Evolutionary conservation across 306 rosid genomes (phyloP), one percentile per base, ranked within the genome.

Genomic region (Prinsepia uniflora): DNA sequence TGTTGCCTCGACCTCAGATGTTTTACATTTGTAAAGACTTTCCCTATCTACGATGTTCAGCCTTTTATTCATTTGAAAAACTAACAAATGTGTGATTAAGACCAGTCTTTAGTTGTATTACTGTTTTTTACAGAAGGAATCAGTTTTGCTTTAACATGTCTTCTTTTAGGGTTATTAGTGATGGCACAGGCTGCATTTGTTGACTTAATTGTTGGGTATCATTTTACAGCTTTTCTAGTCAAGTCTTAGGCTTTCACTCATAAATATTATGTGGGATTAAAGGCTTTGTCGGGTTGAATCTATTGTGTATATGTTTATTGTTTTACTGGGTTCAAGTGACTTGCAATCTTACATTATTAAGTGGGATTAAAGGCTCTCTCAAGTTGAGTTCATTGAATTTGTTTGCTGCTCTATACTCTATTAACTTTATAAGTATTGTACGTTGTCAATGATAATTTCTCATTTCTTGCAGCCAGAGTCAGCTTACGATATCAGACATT

Each of bases 401-500:
- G 22, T 66, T 63, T 71, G 68, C 50, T 68, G 57, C 63, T 72
- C 8, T 65, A 63, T 4, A 11, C 54, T 48, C 55, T 80, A 15
- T 8, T 15, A 63, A 49, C 56, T 68, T 71, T 24, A 36, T 77
- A 55, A 59, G 39, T 43, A 59, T 65, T 11, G 6, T 19, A 14
- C 79, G 42, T 61, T 49, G 50, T 70, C 73, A 48, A 67, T 84
- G 72, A 81, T 73, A 63, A 50, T 68, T 62, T 68, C 49, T 46
- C 75, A 65, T 49, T 72, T 72, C 75, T 69, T 67, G 87, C 91
- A 91, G 97, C 76, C 89, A 82, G 57, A 81, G 80, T 72, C 94
- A 90, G 50, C 96, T 89, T 81, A 89, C 97, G 6, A 83, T 91
- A 78, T 87, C 96, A 46, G 99, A 95, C 71, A 81, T 95, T 76